Evolutionary conservation across 202 grass and related monocot genomes (phyloP), one percentile per base, ranked within the genome.

Genomic region (Panicum hallii): DNA sequence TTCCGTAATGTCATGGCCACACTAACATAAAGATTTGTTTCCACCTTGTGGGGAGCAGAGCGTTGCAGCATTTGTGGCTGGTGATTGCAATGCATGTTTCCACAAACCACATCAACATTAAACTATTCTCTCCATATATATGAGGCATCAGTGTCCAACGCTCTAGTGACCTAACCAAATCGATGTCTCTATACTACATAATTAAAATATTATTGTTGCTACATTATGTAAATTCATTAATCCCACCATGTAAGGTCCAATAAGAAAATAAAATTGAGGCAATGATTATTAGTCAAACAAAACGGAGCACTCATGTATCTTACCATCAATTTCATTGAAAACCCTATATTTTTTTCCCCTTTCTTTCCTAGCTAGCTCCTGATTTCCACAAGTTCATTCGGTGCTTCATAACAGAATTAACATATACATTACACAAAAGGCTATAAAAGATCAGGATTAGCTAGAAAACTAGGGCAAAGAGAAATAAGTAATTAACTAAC

Each of bases 31-130:
- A 49, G 12, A 41, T 80, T 5, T 61, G 11, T 69, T 75, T 74
- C 40, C 87, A 81, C 77, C 82, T 89, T 83, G 38, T 86, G 83
- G 83, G 90, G 83, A 86, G 74, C 83, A 89, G 75, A 70, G 80
- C 46, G 3, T 62, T 53, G 64, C 52, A 63, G 23, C 66, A 57
- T 79, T 79, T 61, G 40, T 79, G 32, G 41, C 60, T 84, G 46
- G 30, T 79, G 80, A 80, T 58, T 87, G 70, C 77, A 81, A 32
- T 90, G 70, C 62, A 75, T 87, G 89, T 84, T 84, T 71, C 85
- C 71, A 81, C 76, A 80, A 20, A 84, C 48, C 71, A 76, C 81
- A 67, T 52, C 85, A 85, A 58, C 75, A 88, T 72, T 88, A 77
- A 88, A 91, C 46, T 78, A 69, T 14, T 63, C 55, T 75, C 42